Evolutionary conservation across 75 land plant species (phyloP), one percentile per base, ranked within the genome.

Genomic region (Azolla pinnata): DNA sequence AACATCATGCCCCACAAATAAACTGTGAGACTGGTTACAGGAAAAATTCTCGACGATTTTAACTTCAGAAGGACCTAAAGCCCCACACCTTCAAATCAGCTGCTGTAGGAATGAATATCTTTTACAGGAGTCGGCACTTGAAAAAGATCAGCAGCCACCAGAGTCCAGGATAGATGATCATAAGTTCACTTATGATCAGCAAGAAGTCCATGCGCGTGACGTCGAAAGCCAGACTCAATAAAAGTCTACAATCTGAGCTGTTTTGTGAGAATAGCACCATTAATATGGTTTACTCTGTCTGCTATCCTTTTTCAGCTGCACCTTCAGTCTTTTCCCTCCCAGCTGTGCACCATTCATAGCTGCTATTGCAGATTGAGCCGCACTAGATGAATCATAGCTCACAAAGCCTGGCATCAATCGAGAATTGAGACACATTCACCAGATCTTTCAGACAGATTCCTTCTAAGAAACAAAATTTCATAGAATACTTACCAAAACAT

Each of bases 271-370:
- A 14, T 14, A 38, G 42, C 42, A 14, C 14, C 26, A 10, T 75
- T 61, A 86, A 46, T 83, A 90, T 47, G 87, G 78, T 59, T 83
- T 86, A 45, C 66, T 83, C 50, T 78, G 83, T 47, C 90, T 88
- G 59, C 86, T 88, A 54, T 92, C 97, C 68, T 87, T 76, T 64
- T 92, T 92, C 14, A 82, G 84, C 63, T 92, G 89, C 57, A 92
- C 97, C 54, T 92, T 88, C 71, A 92, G 69, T 71, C 87, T 84
- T 71, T 92, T 92, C 52, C 84, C 84, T 58, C 95, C 78, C 48
- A 92, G 57, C 68, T 85, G 89, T 48, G 46, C 78, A 12, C 97
- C 97, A 53, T 92, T 84, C 97, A 88, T 92, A 63, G 72, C 64
- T 57, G 54, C 76, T 27, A 92, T 92, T 9, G 97, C 97, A 59